These are phyloP conservation scores for Sistotremastrum suecicum DNA, from an alignment of 768 basidiomycete genomes.

Conservation along the genomic window DNA sequence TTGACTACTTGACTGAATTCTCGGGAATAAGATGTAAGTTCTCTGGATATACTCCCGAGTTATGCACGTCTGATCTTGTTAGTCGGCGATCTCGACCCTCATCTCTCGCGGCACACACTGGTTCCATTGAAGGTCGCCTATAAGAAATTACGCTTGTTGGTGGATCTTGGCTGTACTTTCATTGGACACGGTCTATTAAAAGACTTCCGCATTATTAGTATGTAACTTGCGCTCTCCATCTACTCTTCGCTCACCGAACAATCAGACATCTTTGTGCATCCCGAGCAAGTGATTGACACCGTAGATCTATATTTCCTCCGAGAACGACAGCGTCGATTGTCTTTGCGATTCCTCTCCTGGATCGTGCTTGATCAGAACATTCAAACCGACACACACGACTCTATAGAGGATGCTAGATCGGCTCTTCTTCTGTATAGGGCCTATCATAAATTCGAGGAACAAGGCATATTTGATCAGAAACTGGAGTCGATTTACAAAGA, in stretches of 20 bases:
- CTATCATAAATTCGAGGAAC: slow-evolving; percentile 60
- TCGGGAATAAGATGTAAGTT: slow-evolving; percentile 86
- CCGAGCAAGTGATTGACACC: slow-evolving; percentile 91
- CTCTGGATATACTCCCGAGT: not conserved
- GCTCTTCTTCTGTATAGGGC: slow-evolving; percentile 78
- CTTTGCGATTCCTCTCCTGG: slow-evolving; percentile 88
- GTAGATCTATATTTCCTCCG: slow-evolving; percentile 90
- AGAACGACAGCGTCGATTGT: slow-evolving; percentile 72
- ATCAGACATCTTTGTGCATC: slow-evolving; percentile 89
- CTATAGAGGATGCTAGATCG: slow-evolving; percentile 91
- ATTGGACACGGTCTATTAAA: slow-evolving; percentile 95
- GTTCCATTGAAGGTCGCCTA: slow-evolving; percentile 97
- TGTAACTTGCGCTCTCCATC: slow-evolving; percentile 15
- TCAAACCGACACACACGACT: slow-evolving; percentile 90
- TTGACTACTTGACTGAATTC: slow-evolving; percentile 94
- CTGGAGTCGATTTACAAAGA: slow-evolving; percentile 76
- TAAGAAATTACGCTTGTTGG: slow-evolving; percentile 87
- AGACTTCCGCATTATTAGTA: slow-evolving; percentile 97
- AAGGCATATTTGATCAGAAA: slow-evolving; percentile 71
- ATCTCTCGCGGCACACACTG: slow-evolving; percentile 69
- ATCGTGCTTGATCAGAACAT: slow-evolving; percentile 85
- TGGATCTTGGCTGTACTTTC: slow-evolving; percentile 92
- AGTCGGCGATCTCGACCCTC: slow-evolving; percentile 91
- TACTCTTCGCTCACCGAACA: not conserved
- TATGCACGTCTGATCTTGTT: slow-evolving; percentile 2